Percentiles rank a stretch among this genome's conserved stretches.
Conservation (phyloP, 2,329 filamentous ascomycete genomes). For the Dothistroma septosporum region DNA sequence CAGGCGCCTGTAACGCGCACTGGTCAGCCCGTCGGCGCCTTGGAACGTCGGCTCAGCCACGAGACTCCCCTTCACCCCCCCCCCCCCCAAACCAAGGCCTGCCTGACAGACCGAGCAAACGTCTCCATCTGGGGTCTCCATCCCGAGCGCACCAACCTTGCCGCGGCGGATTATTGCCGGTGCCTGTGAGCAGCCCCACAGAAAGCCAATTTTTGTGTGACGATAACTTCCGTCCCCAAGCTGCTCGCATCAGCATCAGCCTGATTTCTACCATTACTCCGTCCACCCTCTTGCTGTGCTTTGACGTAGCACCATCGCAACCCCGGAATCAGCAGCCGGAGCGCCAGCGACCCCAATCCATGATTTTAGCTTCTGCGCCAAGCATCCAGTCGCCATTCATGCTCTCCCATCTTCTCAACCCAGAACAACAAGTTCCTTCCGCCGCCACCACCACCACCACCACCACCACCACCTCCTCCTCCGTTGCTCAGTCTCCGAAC, state of each 20-base stretch:
- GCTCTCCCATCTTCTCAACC: not conserved
- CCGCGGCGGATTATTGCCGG: too few relatives aligned
- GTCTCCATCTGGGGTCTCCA: not conserved
- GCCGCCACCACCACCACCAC: constrained; percentile 10
- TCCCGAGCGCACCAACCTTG: not conserved
- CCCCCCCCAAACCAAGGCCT: not conserved
- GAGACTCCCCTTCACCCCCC: too few relatives aligned
- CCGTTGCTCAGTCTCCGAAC: constrained; percentile 5
- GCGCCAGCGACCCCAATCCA: not conserved
- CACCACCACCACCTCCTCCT: constrained; percentile 9
- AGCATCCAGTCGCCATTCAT: not conserved
- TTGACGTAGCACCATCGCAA: not conserved
- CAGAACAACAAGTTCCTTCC: not conserved
- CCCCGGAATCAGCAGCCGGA: not conserved
- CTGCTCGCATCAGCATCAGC: not conserved
- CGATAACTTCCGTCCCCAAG: too few relatives aligned
- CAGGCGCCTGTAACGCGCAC: not conserved
- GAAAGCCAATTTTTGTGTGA: too few relatives aligned
- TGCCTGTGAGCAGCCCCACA: too few relatives aligned
- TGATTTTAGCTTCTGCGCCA: not conserved
- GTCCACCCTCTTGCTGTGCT: not conserved
- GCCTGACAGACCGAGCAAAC: not conserved
- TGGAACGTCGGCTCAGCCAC: not conserved
- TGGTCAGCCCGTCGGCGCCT: not conserved
- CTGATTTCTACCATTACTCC: not conserved